Base-by-base conservation (phyloP, 2,329 filamentous ascomycete genomes). In the Dendryphion nanum region DNA sequence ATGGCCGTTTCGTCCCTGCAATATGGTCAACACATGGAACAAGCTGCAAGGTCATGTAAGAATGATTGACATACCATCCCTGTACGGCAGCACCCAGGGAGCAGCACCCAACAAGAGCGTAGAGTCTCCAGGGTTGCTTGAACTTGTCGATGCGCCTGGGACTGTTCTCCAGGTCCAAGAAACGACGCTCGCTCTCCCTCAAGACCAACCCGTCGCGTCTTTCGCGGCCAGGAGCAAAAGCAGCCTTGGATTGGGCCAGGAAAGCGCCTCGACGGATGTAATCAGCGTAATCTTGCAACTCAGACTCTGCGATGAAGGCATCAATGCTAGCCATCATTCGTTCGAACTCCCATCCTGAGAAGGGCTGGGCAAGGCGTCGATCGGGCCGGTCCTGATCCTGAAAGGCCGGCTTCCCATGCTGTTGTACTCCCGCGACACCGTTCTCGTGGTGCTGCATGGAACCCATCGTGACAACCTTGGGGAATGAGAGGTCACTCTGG, bases 41-140 rank as follows among this genome's bases (percentile, higher is more conserved):
- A n/a, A n/a, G n/a, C n/a, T n/a, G n/a, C n/a, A n/a, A n/a, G n/a
- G n/a, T n/a, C n/a, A n/a, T n/a, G 16, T 30, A 13, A 8, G 13
- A 30, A 30, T 30, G 16, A 26, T 19, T 7, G 18, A 39, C 40
- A 33, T 46, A 48, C 50, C 47, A 51, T 37, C 51, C 51, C 39
- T 53, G 50, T 4, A 55, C 51, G 23, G 49, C 50, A 15, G 51
- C 51, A 17, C 47, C 50, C 12, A 53, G 18, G 2, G 47, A 49
- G 36, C 51, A 55, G n/a, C 45, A 38, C 5, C 37, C 48, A 10
- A 54, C 42, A 2, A 54, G 37, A 18, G 42, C 42, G 28, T 51
- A 54, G 14, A 54, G 33, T 24, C 47, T 41, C 42, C 47, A 47
- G 8, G 50, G 50, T 18, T 54, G 50, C 12, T 48, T 54, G 41